These are phyloP conservation scores for Dalbergia cochinchinensis DNA, from an alignment of 306 rosid genomes.

Conservation along the genomic window DNA sequence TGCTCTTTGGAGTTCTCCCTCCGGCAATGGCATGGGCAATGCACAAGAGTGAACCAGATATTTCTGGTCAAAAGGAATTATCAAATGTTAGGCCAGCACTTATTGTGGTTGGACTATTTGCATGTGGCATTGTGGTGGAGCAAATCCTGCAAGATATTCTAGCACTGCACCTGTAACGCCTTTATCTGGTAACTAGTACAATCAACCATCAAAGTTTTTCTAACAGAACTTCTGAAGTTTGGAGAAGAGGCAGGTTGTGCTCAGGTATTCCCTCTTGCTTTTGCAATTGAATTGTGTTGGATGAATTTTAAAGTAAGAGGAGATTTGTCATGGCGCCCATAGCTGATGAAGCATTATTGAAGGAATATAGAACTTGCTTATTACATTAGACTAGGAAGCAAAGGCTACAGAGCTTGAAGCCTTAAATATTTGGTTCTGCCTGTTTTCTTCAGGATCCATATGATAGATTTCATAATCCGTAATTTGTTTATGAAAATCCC, in stretches of 20 bases:
- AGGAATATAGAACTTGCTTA: neutral
- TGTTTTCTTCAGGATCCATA: neutral
- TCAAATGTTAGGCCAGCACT: slow-evolving; percentile 63
- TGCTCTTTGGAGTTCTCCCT: slow-evolving; percentile 81
- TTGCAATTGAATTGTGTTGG: neutral
- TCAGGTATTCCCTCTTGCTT: neutral
- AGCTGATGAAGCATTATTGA: neutral
- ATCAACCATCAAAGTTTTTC: neutral
- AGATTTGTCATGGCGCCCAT: neutral
- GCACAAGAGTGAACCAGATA: slow-evolving; percentile 49
- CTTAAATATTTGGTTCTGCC: neutral
- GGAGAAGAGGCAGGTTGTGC: neutral
- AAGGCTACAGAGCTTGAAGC: neutral
- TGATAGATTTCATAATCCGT: too few species aligned
- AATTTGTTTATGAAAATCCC: too few species aligned
- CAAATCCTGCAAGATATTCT: slow-evolving; percentile 68
- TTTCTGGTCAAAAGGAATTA: slow-evolving; percentile 41
- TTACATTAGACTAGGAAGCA: neutral
- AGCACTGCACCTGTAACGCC: slow-evolving; percentile 39
- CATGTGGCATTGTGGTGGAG: slow-evolving; percentile 64
- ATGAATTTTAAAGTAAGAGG: neutral
- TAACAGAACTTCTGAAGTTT: neutral
- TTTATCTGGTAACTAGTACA: neutral
- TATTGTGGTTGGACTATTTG: slow-evolving; percentile 62
- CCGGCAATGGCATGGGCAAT: slow-evolving; percentile 84